Base-by-base conservation (phyloP, 805 yeast genomes). In the Candida sphagnicola region DNA sequence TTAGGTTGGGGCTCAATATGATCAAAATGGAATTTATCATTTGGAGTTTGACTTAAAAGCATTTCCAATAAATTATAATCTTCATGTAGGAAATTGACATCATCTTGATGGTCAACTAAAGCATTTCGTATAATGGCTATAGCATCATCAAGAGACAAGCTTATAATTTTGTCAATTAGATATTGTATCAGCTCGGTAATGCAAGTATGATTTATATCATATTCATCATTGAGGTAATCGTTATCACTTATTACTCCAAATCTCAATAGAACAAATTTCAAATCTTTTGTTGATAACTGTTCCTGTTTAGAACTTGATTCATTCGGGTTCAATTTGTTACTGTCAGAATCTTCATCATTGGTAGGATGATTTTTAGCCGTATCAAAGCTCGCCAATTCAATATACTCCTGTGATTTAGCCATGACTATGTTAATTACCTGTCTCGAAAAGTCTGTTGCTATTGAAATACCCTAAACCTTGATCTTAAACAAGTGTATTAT, bases 51-150 rank as follows among this genome's bases (percentile, higher is more conserved):
- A 21, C 41, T 34, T 13, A 64, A 42, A 30, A 65, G 43, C 13
- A 51, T 38, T 42, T 63, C 61, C 8, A 68, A 46, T 10, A 66
- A 45, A 14, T 43, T 39, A 44, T 63, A 67, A 43, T 67, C 73
- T 25, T 57, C 62, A 8, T 48, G 46, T 4, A 59, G 51, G 41
- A 59, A 67, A 41, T 68, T 68, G 28, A 66, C 66, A 42, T 59
- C 64, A 2, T 54, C 60, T 21, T 40, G 45, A 38, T 59, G 72
- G 5, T 60, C 68, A 1, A 46, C 70, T 41, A 68, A 50, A 2
- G 67, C 57, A 8, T 57, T 59, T 31, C 72, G 48, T 4, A 68
- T 50, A 5, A 67, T 60, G 4, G 46, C 45, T 3, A 65, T 44
- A 1, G 72, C 64, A 2, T 53, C 53, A 3, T 42, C 47, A 12